A percentile compares a stretch with the other conserved stretches of the same genome.
Conservation (phyloP, 2,329 filamentous ascomycete genomes). For the Metarhizium robertsii region DNA sequence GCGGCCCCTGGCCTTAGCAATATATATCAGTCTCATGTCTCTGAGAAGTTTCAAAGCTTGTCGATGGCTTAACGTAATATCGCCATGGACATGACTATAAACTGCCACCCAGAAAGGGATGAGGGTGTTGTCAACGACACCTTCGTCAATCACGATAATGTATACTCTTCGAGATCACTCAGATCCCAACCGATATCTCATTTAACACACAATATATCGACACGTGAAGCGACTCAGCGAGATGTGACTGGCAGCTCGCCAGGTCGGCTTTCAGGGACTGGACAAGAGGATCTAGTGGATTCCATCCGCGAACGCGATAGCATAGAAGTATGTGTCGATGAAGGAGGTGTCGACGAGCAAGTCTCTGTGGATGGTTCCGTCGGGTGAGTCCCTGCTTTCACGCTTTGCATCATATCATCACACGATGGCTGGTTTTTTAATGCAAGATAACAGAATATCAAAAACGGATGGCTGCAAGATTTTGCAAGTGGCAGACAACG, state of each 20-base stretch:
- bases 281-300: conserved; percentile 18
- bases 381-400: conserved; percentile 18
- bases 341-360: conserved; percentile 13
- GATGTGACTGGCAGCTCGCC: conserved; percentile 11
- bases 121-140: neutral
- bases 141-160: neutral
- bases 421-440: neutral
- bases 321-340: conserved; percentile 15
- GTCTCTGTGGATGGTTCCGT: conserved; percentile 12
- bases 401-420: neutral
- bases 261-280: conserved; percentile 24
- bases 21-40: conserved; percentile 2
- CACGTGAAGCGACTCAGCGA: neutral
- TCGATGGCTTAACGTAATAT: conserved; percentile 2
- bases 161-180: conserved; percentile 7
- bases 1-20: conserved; percentile 1
- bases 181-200: conserved; percentile 3
- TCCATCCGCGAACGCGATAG: conserved; percentile 7
- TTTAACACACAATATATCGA: neutral
- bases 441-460: neutral
- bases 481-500: conserved; percentile 9
- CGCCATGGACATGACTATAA: conserved; percentile 4
- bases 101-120: neutral
- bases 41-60: conserved; percentile 1
- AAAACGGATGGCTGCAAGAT: conserved; percentile 11